phyloP scores from a whole-genome alignment of 2,329 filamentous ascomycete genomes.

The Aureobasidium sp. region DNA sequence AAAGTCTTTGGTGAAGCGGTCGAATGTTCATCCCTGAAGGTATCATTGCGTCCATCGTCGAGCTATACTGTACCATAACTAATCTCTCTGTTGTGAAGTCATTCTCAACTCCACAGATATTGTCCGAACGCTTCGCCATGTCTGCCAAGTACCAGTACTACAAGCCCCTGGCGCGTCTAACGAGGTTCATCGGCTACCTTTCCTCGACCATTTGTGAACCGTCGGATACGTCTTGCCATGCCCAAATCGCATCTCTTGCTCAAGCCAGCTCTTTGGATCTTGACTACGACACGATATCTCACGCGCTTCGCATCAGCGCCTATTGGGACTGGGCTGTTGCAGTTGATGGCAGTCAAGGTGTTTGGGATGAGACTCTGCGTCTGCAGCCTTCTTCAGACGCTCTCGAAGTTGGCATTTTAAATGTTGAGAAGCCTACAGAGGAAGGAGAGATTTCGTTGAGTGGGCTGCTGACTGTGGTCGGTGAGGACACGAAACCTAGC shows the following conservation, averaged over 20 bases:
- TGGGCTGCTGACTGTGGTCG: constrained; percentile 70
- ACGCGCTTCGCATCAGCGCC: constrained; percentile 55
- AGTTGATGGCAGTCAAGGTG: constrained; percentile 19
- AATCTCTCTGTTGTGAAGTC: constrained; percentile 13
- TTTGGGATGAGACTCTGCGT: constrained; percentile 37
- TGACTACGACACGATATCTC: constrained; percentile 63
- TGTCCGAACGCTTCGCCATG: constrained; percentile 53
- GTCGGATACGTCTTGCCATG: constrained; percentile 36
- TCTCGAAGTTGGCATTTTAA: constrained; percentile 75
- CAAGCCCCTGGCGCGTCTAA: constrained; percentile 45
- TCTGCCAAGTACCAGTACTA: constrained; percentile 63
- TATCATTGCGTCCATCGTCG: constrained; percentile 19
- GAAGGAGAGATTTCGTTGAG: constrained; percentile 68
- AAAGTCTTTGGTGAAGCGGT: constrained; percentile 46
- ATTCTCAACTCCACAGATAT: constrained; percentile 36
- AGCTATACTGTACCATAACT: background rate
- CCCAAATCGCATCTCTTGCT: constrained; percentile 37
- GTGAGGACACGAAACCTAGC: constrained; percentile 61
- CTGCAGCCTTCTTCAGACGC: constrained; percentile 35
- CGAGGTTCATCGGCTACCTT: constrained; percentile 2
- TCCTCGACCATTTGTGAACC: background rate
- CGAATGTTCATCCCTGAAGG: constrained; percentile 47
- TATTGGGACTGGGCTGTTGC: constrained; percentile 42
- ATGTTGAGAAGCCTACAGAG: constrained; percentile 54
- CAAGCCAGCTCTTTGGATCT: constrained; percentile 63